Base-by-base conservation (phyloP, 371 early-diverging fungal species). In the Mortierella sp. region DNA sequence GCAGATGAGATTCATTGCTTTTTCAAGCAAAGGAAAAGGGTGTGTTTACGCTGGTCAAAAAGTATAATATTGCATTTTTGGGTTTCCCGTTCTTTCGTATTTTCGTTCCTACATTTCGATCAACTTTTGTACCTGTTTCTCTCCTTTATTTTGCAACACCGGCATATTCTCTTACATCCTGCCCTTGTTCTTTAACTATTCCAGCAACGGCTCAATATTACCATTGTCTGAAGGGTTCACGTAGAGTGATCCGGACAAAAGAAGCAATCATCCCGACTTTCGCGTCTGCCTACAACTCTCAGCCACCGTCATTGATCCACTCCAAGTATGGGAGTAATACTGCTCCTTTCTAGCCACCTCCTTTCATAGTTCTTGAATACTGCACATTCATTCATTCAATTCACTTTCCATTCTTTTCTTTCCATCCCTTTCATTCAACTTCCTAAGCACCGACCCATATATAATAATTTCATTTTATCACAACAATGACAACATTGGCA, bases 101-200 rank as follows among this genome's bases (percentile, higher is more conserved):
- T 51, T 51, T 26, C 15, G 53, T 53, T 26, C 53, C 53, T 53
- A 53, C 53, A 53, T 53, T 28, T 53, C 8, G 28, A 53, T 12
- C 53, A 19, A 53, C 28, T 22, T 26, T 53, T 40, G 40, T 40
- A 6, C 40, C 40, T 40, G 40, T 40, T 40, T 40, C 9, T 23
- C 28, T 17, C 28, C 26, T 47, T 53, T 23, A 19, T 45, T 45
- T 15, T 45, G 45, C 45, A 6, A 45, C 10, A 45, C 19, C n/a
- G 19, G 15, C 15, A 19, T 15, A 45, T 45, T 22, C 53, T 28
- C 8, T 12, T 6, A 1, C 9, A 2, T 26, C 53, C 53, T 12
- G 10, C 28, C 45, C 19, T 45, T 45, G 45, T 6, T 19, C n/a
- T 45, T 7, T 23, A 26, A 23, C 3, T 53, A 7, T 26, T 53